Conservation (phyloP, 805 yeast species). For the Hanseniaspora thailandica region DNA sequence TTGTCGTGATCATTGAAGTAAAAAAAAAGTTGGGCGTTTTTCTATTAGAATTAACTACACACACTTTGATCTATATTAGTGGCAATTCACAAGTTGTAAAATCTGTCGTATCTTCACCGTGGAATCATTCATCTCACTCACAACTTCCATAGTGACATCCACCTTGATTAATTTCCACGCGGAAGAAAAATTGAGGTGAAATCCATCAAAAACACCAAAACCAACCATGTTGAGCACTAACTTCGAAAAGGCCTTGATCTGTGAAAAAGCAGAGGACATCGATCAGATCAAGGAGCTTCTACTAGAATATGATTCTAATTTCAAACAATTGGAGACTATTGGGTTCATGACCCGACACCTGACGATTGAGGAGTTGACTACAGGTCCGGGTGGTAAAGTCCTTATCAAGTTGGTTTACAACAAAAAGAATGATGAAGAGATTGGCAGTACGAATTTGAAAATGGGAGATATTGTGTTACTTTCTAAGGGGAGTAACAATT, state of each 20-base stretch:
- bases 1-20: no score
- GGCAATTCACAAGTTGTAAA: no score
- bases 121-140: no score
- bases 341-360: conserved; percentile 73
- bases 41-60: no score
- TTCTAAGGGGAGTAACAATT: conserved; percentile 19
- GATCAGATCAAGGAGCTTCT: conserved; percentile 37
- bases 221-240: conserved; percentile 9
- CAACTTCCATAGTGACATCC: no score
- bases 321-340: conserved; percentile 51
- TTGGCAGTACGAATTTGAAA: conserved; percentile 32
- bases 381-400: conserved; percentile 62
- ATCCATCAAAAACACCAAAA: no score
- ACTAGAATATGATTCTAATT: conserved; percentile 34
- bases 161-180: no score
- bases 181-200: no score
- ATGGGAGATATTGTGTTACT: conserved; percentile 71
- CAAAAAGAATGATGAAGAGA: conserved; percentile 33
- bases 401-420: conserved; percentile 41
- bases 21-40: no score
- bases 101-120: no score
- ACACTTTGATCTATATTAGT: no score
- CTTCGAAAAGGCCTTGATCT: conserved; percentile 33
- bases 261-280: conserved; percentile 44
- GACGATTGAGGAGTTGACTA: conserved; percentile 45